Conservation (phyloP, 306 rosid genomes). For the Elaeagnus macrophylla region DNA sequence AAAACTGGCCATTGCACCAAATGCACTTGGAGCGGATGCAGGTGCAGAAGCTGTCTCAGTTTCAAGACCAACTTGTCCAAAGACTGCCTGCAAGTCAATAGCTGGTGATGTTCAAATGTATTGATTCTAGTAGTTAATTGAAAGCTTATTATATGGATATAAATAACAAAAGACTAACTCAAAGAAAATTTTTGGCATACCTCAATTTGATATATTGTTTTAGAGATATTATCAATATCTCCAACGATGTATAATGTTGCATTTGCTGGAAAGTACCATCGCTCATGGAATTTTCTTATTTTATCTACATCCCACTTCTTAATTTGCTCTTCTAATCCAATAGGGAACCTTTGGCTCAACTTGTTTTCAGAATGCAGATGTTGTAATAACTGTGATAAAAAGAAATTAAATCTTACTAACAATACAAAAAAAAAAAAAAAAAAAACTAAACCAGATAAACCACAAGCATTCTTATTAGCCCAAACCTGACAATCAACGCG, state of each 20-base stretch:
- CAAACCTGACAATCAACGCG: slow-evolving; percentile 98
- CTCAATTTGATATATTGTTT: slow-evolving; percentile 76
- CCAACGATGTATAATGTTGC: slow-evolving; percentile 96
- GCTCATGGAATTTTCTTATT: slow-evolving; percentile 96
- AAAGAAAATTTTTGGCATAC: slow-evolving; percentile 33
- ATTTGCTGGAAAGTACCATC: slow-evolving; percentile 99
- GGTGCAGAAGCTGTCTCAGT: slow-evolving; percentile 58
- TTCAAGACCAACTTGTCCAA: slow-evolving; percentile 66
- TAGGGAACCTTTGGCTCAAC: slow-evolving; percentile 96
- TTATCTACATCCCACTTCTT: slow-evolving; percentile 97
- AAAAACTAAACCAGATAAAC: slow-evolving; percentile 17
- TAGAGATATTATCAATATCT: slow-evolving; percentile 73
- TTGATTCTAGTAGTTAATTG: slow-evolving; percentile 20
- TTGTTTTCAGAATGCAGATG: slow-evolving; percentile 99
- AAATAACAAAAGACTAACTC: slow-evolving; percentile 13
- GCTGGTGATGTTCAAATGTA: slow-evolving; percentile 17
- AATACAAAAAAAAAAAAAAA: slow-evolving; percentile 14
- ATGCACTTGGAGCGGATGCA: slow-evolving; percentile 64
- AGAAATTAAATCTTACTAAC: slow-evolving; percentile 18
- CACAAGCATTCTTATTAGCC: slow-evolving; percentile 14
- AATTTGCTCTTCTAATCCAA: slow-evolving; percentile 96
- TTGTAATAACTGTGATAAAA: slow-evolving; percentile 64
- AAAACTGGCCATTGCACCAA: slow-evolving; percentile 97
- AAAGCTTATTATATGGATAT: slow-evolving; percentile 10
- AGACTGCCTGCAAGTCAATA: slow-evolving; percentile 59